Percentiles rank a stretch among this genome's conserved stretches.
Evolutionary conservation across 306 rosid genomes (phyloP).

Genomic region (Castanea crenata): DNA sequence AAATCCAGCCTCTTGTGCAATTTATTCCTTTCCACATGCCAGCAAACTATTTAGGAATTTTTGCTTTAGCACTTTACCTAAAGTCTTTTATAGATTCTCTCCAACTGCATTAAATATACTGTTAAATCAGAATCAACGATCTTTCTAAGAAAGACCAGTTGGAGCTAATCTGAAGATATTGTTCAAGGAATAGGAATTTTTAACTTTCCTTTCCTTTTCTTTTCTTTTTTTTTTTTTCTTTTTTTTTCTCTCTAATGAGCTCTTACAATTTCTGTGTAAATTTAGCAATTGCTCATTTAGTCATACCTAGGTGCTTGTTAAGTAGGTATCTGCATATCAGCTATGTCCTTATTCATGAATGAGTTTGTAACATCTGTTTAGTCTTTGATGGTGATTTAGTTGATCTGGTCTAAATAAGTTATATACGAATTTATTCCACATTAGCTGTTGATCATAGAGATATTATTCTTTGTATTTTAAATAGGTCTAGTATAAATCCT

Average conservation of each 20-base stretch:
- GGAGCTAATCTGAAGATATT: conserved; percentile 52
- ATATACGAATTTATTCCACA: conserved; percentile 24
- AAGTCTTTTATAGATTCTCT: conserved; percentile 49
- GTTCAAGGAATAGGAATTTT: conserved; percentile 38
- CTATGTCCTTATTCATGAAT: conserved; percentile 16
- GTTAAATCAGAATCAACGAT: conserved; percentile 56
- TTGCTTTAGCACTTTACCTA: conserved; percentile 49
- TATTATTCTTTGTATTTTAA: conserved; percentile 32
- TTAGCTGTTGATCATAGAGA: conserved; percentile 33
- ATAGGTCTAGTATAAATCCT: conserved; percentile 16
- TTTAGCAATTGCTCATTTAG: conserved; percentile 25
- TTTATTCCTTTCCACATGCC: conserved; percentile 68
- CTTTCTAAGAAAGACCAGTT: conserved; percentile 40
- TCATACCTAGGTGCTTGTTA: conserved; percentile 16
- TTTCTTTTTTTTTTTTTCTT: conserved; percentile 9
- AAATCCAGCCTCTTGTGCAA: conserved; percentile 40
- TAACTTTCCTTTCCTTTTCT: neutral
- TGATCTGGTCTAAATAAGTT: neutral
- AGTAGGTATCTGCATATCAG: conserved; percentile 31
- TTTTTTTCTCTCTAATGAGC: neutral
- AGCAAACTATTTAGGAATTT: conserved; percentile 51
- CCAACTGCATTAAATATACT: conserved; percentile 61
- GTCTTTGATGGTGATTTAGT: conserved; percentile 25
- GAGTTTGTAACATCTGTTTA: conserved; percentile 1
- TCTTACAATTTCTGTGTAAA: conserved; percentile 20